Evolutionary conservation across 2,329 filamentous ascomycete genomes (phyloP), one percentile per base, ranked within the genome.

Genomic region (Chaetomiaceae sp.): DNA sequence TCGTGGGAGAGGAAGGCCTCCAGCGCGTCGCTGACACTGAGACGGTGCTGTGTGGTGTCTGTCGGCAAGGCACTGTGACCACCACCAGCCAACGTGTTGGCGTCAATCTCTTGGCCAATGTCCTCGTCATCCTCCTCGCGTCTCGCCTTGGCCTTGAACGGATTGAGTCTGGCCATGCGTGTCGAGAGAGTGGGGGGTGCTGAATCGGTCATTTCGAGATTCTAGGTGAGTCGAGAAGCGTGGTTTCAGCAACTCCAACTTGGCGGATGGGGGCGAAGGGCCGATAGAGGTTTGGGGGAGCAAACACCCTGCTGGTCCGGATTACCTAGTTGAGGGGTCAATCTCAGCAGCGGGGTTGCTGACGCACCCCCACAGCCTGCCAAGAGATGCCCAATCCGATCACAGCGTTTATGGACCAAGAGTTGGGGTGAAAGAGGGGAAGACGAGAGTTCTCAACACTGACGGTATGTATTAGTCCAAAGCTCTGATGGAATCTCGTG

Each of bases 11-110:
- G 71, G 57, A 81, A 82, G 1, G 72, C 72, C 54, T 76, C 77
- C 39, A 87, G 65, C 0, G 81, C 79, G 55, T 74, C 72, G 69
- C 83, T 85, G 59, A 87, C 78, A 47, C 77, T 73, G 23, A 87
- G 74, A 51, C 80, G 71, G 38, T 75, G 73, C 56, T 79, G 79
- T 9, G 76, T 76, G 50, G 73, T 65, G 29, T 72, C 68, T 12
- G 74, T 75, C 47, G 69, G 66, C 34, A 75, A 74, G n/a, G 71
- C 69, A 49, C 73, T 73, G 64, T 81, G 81, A 40, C 81, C 81
- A n/a, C 82, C 81, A 29, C 82, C 81, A 2, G 80, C 83, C 11
- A 85, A 71, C 36, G 72, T 78, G 53, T 66, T 63, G 45, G 63
- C 64, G 59, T 80, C 77, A 55, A 81, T 75, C 45, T 72, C 71